Evolutionary conservation across 495 filamentous ascomycete genomes (phyloP).

Genomic region (Neurospora sp.): DNA sequence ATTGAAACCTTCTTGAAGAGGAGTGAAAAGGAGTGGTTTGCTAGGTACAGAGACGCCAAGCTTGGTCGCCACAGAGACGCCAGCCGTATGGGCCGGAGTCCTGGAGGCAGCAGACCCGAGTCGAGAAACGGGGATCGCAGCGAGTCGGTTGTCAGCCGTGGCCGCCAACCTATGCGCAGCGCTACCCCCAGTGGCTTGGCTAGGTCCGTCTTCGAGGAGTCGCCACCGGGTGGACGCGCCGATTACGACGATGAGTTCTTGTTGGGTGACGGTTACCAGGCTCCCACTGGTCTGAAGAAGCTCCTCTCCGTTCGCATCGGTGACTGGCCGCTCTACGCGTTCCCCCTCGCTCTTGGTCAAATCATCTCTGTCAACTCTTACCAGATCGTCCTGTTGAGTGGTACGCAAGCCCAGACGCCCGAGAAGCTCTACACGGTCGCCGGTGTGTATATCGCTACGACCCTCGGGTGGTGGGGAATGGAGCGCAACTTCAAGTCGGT

Average conservation of each 20-base stretch:
- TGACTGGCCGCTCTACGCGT: conserved; percentile 66
- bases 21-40: conserved; percentile 58
- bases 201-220: conserved; percentile 21
- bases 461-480: conserved; percentile 52
- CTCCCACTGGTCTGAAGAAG: conserved; percentile 55
- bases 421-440: conserved; percentile 55
- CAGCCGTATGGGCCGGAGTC: conserved; percentile 8
- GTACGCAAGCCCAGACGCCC: conserved; percentile 48
- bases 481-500: conserved; percentile 48
- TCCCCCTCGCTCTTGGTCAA: conserved; percentile 58
- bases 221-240: conserved; percentile 9
- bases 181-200: conserved; percentile 21
- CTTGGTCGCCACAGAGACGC: conserved; percentile 29
- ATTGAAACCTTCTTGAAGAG: conserved; percentile 53
- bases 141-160: conserved; percentile 21
- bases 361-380: conserved; percentile 59
- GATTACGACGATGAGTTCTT: conserved; percentile 43
- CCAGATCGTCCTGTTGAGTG: conserved; percentile 56
- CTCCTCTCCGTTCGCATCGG: conserved; percentile 31
- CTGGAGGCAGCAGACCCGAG: conserved; percentile 11
- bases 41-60: conserved; percentile 48
- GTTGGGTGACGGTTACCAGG: conserved; percentile 53
- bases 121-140: conserved; percentile 17
- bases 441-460: conserved; percentile 49
- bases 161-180: conserved; percentile 22